Evolutionary conservation across 768 basidiomycete species (phyloP), one percentile per base, ranked within the genome.

Genomic region (Hebeloma cylindrosporum): DNA sequence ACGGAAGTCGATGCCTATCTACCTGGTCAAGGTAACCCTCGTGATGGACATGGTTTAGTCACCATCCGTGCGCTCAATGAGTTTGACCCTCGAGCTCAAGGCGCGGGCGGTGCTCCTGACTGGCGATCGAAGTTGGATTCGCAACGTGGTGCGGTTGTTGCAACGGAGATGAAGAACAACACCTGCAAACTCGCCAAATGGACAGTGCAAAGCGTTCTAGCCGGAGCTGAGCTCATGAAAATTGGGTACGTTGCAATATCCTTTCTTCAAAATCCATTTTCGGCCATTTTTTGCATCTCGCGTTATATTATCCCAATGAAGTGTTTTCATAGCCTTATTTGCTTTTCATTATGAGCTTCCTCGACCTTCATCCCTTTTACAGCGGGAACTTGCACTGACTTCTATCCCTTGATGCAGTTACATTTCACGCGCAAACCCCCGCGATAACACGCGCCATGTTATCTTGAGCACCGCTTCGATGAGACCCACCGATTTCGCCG

Each of bases 151-250:
- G 96, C 96, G 2, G 95, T 99, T 31, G 93, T 98, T 48, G 93
- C 96, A 26, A 94, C 92, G 18, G 96, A 99, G 75, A 98, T 98
- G 96, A 99, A 98, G 74, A 99, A 99, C 69, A 99, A 99, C 71
- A 90, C 86, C 57, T 93, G 86, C 71, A 99, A 99, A 66, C 78
- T 99, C 21, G 93, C 94, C 14, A 88, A 95, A 59, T 99, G 95
- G 93, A 85, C 95, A 0, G 90, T 97, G 13, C 93, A 97, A 72
- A 88, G 88, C 60, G 77, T 97, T 28, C 74, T 99, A 26, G 93
- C 96, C 32, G 96, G 96, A 32, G 95, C 93, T 16, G 96, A 98
- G 39, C 70, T 85, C 49, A 87, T 98, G 84, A 99, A 98, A 72
- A 92, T 98, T 61, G 95, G 94, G 92, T 95, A 56, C 16, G 63